Base-by-base conservation (phyloP, 2,329 filamentous ascomycete genomes). In the Chaetomiaceae sp. region DNA sequence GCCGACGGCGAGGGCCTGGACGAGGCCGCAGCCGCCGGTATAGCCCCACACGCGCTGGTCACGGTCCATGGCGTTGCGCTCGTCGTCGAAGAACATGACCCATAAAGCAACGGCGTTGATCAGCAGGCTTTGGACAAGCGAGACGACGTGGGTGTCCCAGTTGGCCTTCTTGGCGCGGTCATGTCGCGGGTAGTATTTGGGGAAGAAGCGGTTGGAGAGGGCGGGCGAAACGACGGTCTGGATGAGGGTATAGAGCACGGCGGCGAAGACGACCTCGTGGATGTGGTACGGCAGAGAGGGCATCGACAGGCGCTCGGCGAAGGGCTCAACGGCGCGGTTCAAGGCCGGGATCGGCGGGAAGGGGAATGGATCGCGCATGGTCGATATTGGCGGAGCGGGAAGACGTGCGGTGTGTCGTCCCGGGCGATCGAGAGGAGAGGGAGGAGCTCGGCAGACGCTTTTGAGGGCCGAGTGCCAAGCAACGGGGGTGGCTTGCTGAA, bases 131-230 rank as follows among this genome's bases (percentile, higher is more conserved):
- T 94, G 88, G 46, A 87, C 72, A 56, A 93, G 76, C n/a, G 85
- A 89, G 26, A 93, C 87, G 45, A 91, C 82, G 62, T 91, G 88
- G 19, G 88, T 83, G 63, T 94, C 81, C 88, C 88, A 93, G 72
- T 86, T 93, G 52, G 88, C 72, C 61, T 75, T 77, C 47, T 84
- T 86, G 45, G 76, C 74, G 20, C 71, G 68, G 39, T 80, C 77
- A 56, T 88, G 74, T 38, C 67, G 66, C 26, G 70, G 63, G 68
- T 93, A 93, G 56, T 77, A 72, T 37, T 71, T 58, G 3, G 84
- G 79, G 53, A 84, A 81, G 49, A 88, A 63, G 47, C 69, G 60
- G 37, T 67, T 71, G 27, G 85, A 89, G 29, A 90, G 44, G 33
- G 72, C 60, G 6, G 88, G 88, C 42, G 87, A 84, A 52, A 89